Conservation (phyloP, 2,329 filamentous ascomycete species). For the Penicillium polonicum region DNA sequence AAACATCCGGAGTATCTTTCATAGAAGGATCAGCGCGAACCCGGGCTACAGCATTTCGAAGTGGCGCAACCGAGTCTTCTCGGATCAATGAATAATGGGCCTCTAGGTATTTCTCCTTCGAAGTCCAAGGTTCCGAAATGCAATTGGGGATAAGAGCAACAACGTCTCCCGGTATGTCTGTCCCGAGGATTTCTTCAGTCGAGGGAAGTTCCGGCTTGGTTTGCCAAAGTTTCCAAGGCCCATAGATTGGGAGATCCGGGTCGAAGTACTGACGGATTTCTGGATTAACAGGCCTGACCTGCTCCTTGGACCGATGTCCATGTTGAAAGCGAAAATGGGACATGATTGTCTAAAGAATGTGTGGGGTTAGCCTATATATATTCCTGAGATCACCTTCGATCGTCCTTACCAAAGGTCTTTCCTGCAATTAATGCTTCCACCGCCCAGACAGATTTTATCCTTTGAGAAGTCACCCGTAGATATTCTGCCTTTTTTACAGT, state of each 20-base stretch:
- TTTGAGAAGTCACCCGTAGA: too few species aligned
- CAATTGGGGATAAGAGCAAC: slow-evolving; percentile 50
- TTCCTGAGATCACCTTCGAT: background rate
- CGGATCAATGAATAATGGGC: slow-evolving; percentile 74
- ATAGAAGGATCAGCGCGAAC: slow-evolving; percentile 55
- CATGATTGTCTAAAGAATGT: background rate
- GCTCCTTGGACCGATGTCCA: background rate
- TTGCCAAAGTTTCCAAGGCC: background rate
- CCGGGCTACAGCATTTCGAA: slow-evolving; percentile 64
- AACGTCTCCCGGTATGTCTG: slow-evolving; percentile 19
- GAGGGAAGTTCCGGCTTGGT: slow-evolving; percentile 43
- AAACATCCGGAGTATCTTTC: slow-evolving; percentile 57
- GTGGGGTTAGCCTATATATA: background rate
- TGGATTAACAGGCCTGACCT: background rate
- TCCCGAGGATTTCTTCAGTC: slow-evolving; percentile 39
- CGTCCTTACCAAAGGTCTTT: background rate
- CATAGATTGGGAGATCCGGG: background rate
- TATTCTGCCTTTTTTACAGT: too few species aligned
- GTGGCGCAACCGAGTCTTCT: slow-evolving; percentile 68
- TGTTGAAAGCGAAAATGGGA: background rate
- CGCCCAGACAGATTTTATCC: too few species aligned
- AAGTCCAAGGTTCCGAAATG: slow-evolving; percentile 57
- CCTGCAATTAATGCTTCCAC: background rate
- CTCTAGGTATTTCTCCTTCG: slow-evolving; percentile 65
- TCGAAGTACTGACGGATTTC: slow-evolving; percentile 1